These are phyloP conservation scores for Phytophthora capsici DNA, from an alignment of 352 stramenopile species.

Conservation along the genomic window DNA sequence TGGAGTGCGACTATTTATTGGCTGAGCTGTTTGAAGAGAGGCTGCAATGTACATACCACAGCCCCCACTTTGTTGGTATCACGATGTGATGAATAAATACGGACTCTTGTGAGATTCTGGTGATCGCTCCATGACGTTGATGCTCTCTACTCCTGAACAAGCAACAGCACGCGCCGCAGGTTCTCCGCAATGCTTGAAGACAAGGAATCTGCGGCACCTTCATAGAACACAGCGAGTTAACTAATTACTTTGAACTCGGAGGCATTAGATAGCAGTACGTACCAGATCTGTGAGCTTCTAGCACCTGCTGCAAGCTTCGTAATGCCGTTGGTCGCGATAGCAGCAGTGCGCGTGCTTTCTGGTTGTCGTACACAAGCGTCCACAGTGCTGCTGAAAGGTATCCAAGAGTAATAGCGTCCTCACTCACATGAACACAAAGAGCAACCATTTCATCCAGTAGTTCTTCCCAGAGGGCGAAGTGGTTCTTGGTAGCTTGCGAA, in stretches of 20 bases:
- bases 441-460: slow-evolving; percentile 46
- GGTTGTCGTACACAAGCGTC: slow-evolving; percentile 71
- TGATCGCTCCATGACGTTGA: neutral
- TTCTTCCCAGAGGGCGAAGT: slow-evolving; percentile 68
- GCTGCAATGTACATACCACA: neutral
- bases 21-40: slow-evolving; percentile 1
- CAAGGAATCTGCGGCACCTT: neutral
- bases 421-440: slow-evolving; percentile 19
- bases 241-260: too few relatives aligned
- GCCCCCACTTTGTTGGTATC: slow-evolving; percentile 12
- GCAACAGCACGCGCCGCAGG: slow-evolving; percentile 34
- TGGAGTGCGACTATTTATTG: slow-evolving; percentile 34
- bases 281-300: slow-evolving; percentile 28
- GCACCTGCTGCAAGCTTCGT: slow-evolving; percentile 41
- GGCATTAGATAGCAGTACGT: neutral
- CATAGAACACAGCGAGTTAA: neutral
- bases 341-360: slow-evolving; percentile 58
- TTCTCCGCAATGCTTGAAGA: slow-evolving; percentile 26
- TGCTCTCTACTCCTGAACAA: slow-evolving; percentile 32
- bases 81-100: slow-evolving; percentile 34
- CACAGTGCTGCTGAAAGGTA: slow-evolving; percentile 54
- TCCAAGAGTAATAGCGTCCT: slow-evolving; percentile 13
- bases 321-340: slow-evolving; percentile 36
- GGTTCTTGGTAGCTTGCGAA: slow-evolving; percentile 55
- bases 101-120: neutral